These are phyloP conservation scores for Globisporangium polare DNA, from an alignment of 352 stramenopile species.

Conservation along the genomic window DNA sequence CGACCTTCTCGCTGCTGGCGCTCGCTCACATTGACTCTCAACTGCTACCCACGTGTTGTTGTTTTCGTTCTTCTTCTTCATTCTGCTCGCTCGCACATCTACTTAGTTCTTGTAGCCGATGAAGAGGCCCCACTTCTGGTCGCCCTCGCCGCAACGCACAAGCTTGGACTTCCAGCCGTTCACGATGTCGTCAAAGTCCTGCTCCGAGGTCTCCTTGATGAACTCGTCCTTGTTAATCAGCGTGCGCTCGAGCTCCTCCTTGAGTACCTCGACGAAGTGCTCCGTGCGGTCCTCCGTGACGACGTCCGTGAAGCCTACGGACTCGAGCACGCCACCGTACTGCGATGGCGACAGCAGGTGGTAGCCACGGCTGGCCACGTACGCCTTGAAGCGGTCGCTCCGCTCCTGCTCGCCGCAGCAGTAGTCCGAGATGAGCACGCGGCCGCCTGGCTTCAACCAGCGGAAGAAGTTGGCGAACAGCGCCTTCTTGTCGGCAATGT, in stretches of 20 bases:
- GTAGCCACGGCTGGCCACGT: constrained; percentile 60
- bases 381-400: constrained; percentile 49
- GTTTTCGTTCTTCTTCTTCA: neutral
- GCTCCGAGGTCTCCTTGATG: constrained; percentile 54
- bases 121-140: constrained; percentile 80
- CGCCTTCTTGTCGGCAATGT: constrained; percentile 36
- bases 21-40: constrained; percentile 1
- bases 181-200: constrained; percentile 69
- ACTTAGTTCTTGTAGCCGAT: constrained; percentile 49
- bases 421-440: constrained; percentile 53
- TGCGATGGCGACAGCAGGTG: constrained; percentile 57
- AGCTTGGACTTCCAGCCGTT: constrained; percentile 68
- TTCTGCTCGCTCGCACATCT: neutral
- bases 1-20: neutral
- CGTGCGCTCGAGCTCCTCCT: constrained; percentile 57
- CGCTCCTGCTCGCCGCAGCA: constrained; percentile 52
- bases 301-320: constrained; percentile 50
- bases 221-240: constrained; percentile 60
- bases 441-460: constrained; percentile 40
- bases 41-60: neutral
- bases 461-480: constrained; percentile 40
- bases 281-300: constrained; percentile 60
- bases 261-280: constrained; percentile 62
- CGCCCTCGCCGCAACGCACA: constrained; percentile 55
- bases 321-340: constrained; percentile 49